phyloP scores from a whole-genome alignment of 2,329 filamentous ascomycete genomes.

The Xylaria sp. region DNA sequence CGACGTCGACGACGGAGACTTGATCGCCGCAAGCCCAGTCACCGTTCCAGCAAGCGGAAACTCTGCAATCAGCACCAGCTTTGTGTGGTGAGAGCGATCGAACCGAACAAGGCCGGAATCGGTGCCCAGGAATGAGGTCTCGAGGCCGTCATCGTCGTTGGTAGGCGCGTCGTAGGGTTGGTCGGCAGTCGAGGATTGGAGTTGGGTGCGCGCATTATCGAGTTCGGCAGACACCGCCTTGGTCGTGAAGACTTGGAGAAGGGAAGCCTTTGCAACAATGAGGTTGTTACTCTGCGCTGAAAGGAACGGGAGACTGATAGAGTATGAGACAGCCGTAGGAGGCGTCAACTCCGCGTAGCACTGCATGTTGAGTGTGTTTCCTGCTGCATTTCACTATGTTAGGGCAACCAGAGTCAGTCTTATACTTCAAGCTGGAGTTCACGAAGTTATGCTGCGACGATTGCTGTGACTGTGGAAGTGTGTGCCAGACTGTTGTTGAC shows the following conservation, averaged over 20 bases:
- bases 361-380: constrained; percentile 61
- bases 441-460: background rate
- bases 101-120: constrained; percentile 57
- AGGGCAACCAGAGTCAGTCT: background rate
- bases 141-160: constrained; percentile 58
- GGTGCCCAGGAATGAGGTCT: constrained; percentile 59
- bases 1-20: constrained; percentile 64
- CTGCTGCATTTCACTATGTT: constrained; percentile 28
- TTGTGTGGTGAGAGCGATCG: constrained; percentile 62
- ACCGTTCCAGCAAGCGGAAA: constrained; percentile 79
- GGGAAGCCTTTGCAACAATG: constrained; percentile 83
- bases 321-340: constrained; percentile 90
- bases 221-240: constrained; percentile 62
- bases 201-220: constrained; percentile 39
- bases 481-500: background rate
- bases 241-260: constrained; percentile 84
- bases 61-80: constrained; percentile 79
- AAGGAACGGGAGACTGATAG: constrained; percentile 71
- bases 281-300: constrained; percentile 75
- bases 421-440: background rate
- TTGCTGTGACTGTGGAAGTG: background rate
- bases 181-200: constrained; percentile 38
- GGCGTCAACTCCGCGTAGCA: constrained; percentile 94
- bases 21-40: constrained; percentile 74
- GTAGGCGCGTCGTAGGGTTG: constrained; percentile 47